Evolutionary conservation across 1,284 basidiomycete species (phyloP).

Genomic region (Rhodotorula sp.): DNA sequence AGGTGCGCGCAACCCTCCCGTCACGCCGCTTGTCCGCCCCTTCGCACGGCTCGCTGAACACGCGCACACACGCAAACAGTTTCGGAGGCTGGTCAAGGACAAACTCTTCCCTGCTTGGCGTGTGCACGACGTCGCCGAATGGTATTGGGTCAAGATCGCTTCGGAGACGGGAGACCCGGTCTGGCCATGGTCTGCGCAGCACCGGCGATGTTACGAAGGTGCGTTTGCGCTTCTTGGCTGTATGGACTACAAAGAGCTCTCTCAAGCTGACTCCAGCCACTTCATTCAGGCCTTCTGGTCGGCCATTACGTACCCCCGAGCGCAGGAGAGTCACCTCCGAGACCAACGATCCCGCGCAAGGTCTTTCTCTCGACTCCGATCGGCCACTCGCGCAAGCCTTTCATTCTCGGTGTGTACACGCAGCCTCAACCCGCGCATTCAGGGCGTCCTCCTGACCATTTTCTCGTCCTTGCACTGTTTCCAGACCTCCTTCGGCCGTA

Average conservation of each 20-base stretch:
- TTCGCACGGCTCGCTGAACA: neutral
- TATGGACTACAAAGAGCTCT: neutral
- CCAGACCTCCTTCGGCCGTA: conserved; percentile 32
- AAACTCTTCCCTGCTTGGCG: conserved; percentile 42
- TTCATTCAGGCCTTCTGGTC: conserved; percentile 29
- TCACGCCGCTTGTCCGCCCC: neutral
- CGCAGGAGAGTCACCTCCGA: neutral
- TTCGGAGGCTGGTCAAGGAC: conserved; percentile 36
- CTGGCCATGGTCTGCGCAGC: conserved; percentile 30
- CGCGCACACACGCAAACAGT: conserved; percentile 10
- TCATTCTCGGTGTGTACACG: conserved; percentile 25
- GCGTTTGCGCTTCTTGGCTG: neutral
- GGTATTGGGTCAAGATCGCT: conserved; percentile 45
- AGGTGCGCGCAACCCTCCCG: conserved; percentile 16
- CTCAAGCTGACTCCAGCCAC: neutral
- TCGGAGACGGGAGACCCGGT: conserved; percentile 38
- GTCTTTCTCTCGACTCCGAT: conserved; percentile 35
- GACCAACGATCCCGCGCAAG: conserved; percentile 17
- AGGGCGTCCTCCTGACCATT: too few species aligned
- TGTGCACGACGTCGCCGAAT: conserved; percentile 26
- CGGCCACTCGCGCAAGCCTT: conserved; percentile 42
- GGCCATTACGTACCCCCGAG: conserved; percentile 35
- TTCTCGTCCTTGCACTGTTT: too few species aligned
- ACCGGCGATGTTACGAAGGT: conserved; percentile 43
- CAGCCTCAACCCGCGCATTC: too few species aligned